Percentiles rank a stretch among this genome's conserved stretches.
Evolutionary conservation across 1,284 basidiomycete species (phyloP).

Genomic region (Ganoderma multipileum): DNA sequence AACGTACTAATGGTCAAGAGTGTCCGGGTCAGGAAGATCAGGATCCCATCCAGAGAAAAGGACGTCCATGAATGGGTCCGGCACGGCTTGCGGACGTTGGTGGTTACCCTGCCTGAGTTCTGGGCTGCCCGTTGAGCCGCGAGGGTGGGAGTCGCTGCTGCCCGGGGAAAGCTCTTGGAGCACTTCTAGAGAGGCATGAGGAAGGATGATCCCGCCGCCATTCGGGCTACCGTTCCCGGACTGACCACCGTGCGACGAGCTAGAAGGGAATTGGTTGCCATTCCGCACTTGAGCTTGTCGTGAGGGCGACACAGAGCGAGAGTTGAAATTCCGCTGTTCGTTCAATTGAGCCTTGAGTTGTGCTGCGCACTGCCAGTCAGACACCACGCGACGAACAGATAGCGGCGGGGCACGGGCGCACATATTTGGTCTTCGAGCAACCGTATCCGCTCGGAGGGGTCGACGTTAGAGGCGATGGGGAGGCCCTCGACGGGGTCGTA

Average conservation of each 20-base stretch:
- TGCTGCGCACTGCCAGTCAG: slow-evolving; percentile 47
- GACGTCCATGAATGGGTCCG: slow-evolving; percentile 63
- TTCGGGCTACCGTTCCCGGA: slow-evolving; percentile 37
- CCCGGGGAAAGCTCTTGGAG: slow-evolving; percentile 48
- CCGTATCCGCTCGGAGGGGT: slow-evolving; percentile 77
- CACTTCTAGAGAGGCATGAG: slow-evolving; percentile 55
- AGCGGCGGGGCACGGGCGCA: slow-evolving; percentile 42
- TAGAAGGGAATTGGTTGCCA: slow-evolving; percentile 30
- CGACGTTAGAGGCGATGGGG: slow-evolving; percentile 72
- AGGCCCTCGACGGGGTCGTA: slow-evolving; percentile 86
- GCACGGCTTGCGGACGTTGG: slow-evolving; percentile 12
- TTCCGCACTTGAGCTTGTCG: slow-evolving; percentile 36
- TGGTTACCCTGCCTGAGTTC: slow-evolving; percentile 44
- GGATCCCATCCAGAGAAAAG: slow-evolving; percentile 82
- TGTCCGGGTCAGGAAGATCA: slow-evolving; percentile 75
- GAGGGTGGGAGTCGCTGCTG: slow-evolving; percentile 50
- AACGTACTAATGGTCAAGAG: slow-evolving; percentile 76
- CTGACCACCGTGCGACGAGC: slow-evolving; percentile 34
- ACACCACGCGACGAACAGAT: slow-evolving; percentile 1
- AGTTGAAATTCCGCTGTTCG: slow-evolving; percentile 53
- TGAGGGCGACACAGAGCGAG: slow-evolving; percentile 49
- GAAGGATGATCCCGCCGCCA: slow-evolving; percentile 48
- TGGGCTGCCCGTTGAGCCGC: slow-evolving; percentile 58
- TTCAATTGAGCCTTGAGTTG: slow-evolving; percentile 68
- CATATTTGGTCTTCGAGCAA: slow-evolving; percentile 81